Conservation (phyloP, 305 asterid species). For the Solanum hybrid region DNA sequence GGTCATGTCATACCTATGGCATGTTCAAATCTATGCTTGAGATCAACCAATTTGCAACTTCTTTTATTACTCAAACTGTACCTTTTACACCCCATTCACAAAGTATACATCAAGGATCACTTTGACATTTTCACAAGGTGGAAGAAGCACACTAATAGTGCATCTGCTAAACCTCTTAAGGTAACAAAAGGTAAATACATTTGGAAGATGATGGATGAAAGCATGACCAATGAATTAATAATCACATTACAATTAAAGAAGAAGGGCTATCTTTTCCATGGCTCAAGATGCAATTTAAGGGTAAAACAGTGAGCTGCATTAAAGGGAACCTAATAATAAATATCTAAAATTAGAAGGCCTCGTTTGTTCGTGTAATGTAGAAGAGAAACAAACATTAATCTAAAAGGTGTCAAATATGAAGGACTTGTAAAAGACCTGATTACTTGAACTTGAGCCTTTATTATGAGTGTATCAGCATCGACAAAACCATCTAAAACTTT, state of each 20-base stretch:
- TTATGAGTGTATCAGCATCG: conserved; percentile 71
- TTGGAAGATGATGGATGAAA: not conserved
- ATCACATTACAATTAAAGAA: not conserved
- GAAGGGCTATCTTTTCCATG: not conserved
- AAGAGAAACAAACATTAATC: not conserved
- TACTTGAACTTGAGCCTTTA: conserved; percentile 96
- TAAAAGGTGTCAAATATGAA: not conserved
- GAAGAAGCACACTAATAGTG: not conserved
- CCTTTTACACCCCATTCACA: conserved; percentile 1
- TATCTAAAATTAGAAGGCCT: not conserved
- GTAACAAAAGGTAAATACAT: not conserved
- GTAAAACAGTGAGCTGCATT: not conserved
- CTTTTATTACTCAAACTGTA: not conserved
- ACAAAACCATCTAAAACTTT: conserved; percentile 83
- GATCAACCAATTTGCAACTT: not conserved
- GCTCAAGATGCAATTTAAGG: not conserved
- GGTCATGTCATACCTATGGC: not conserved
- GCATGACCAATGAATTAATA: not conserved
- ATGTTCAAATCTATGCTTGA: not conserved
- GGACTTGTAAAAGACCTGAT: conserved; percentile 42
- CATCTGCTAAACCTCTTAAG: not conserved
- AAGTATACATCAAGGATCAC: not conserved
- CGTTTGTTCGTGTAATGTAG: not conserved
- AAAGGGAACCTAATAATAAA: not conserved
- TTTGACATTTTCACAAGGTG: not conserved